A percentile compares a stretch with the other conserved stretches of the same genome.
These are phyloP conservation scores for Ophioceras dolichostomum DNA, from an alignment of 2,329 filamentous ascomycete genomes.

Conservation along the genomic window DNA sequence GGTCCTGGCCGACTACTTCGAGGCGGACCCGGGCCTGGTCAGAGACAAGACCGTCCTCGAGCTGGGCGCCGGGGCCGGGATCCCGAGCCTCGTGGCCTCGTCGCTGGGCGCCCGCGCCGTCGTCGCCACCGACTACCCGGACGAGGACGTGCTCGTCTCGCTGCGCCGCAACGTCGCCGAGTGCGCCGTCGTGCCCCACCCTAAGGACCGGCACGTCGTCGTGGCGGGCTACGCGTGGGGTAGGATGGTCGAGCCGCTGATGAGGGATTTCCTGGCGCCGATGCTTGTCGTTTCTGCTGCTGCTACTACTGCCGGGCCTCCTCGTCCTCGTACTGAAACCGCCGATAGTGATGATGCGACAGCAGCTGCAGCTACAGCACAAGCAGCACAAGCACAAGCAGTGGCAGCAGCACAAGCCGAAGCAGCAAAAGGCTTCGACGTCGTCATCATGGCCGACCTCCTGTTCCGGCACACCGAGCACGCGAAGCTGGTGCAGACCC, in stretches of 20 bases:
- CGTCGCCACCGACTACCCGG: constrained; percentile 83
- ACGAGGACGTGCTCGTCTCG: constrained; percentile 69
- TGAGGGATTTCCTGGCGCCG: constrained; percentile 41
- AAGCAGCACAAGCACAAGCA: too few species aligned
- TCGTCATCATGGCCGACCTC: constrained; percentile 77
- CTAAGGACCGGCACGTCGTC: constrained; percentile 13
- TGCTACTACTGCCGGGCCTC: too few species aligned
- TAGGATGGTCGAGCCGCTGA: constrained; percentile 43
- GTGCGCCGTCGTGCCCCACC: constrained; percentile 27
- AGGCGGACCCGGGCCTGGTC: constrained; percentile 55
- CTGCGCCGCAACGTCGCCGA: constrained; percentile 63
- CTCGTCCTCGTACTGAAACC: too few species aligned
- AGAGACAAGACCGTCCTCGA: constrained; percentile 63
- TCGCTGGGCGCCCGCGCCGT: constrained; percentile 57
- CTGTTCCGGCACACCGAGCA: constrained; percentile 90
- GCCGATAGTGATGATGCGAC: too few species aligned
- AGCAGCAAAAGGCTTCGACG: constrained; percentile 48
- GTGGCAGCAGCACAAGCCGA: too few species aligned
- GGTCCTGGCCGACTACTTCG: constrained; percentile 66
- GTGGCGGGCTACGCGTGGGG: constrained; percentile 80
- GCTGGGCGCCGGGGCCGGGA: constrained; percentile 76
- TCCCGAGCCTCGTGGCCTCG: constrained; percentile 69
- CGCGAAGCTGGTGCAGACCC: constrained; percentile 58
- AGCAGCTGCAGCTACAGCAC: too few species aligned
- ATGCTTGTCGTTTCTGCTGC: too few species aligned